Conservation (phyloP, 2,329 filamentous ascomycete genomes). For the Penicillium thymicola region DNA sequence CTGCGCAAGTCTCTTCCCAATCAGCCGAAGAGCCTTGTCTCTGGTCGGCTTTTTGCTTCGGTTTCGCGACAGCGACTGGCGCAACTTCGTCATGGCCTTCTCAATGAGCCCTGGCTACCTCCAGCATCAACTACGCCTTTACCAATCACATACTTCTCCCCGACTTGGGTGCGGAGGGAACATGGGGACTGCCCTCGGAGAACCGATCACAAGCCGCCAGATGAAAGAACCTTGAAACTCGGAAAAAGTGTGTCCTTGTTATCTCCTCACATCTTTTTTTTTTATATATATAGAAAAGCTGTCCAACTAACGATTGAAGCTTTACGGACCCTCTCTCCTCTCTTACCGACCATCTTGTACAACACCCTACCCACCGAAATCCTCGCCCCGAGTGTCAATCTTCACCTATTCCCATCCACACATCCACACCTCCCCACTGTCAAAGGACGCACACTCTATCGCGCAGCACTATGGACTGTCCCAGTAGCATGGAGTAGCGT, state of each 20-base stretch:
- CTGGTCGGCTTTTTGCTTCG: conserved; percentile 26
- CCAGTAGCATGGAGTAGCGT: conserved; percentile 94
- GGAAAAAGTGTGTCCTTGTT: conserved; percentile 54
- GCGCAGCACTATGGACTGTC: conserved; percentile 90
- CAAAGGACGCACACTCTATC: conserved; percentile 83
- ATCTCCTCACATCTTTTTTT: background rate
- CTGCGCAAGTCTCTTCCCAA: conserved; percentile 10
- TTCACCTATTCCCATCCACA: conserved; percentile 63
- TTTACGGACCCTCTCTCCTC: conserved; percentile 59
- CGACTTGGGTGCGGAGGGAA: conserved; percentile 18
- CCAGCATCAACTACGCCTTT: conserved; percentile 15
- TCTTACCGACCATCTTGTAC: conserved; percentile 59
- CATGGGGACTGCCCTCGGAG: conserved; percentile 20
- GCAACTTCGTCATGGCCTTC: conserved; percentile 36
- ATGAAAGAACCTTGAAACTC: conserved; percentile 60
- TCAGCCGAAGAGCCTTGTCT: conserved; percentile 8
- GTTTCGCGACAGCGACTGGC: conserved; percentile 33
- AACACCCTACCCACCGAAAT: conserved; percentile 61
- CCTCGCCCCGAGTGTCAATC: conserved; percentile 59
- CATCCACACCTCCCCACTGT: conserved; percentile 76
- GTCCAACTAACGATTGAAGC: conserved; percentile 39
- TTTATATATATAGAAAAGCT: too few species aligned
- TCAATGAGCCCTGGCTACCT: conserved; percentile 37
- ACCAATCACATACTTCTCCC: conserved; percentile 26
- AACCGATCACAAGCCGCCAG: conserved; percentile 49